These are phyloP conservation scores for Dimocarpus longan DNA, from an alignment of 345 rosid genomes.

Conservation along the genomic window DNA sequence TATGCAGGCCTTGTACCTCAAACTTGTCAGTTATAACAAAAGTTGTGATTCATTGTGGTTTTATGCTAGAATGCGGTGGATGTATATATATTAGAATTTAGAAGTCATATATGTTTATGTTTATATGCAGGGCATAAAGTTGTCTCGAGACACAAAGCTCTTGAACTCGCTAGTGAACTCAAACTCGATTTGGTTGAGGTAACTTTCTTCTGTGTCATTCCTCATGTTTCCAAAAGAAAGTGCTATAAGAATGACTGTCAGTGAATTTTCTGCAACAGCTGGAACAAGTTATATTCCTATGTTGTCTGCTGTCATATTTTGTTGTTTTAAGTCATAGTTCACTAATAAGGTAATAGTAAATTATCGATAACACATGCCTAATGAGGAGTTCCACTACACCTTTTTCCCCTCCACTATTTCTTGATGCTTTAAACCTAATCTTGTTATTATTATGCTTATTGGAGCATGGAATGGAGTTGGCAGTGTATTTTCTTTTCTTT, in stretches of 20 bases:
- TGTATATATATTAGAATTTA: not conserved
- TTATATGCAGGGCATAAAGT: slow-evolving; percentile 46
- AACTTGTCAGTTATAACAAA: too few relatives aligned
- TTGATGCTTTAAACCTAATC: not conserved
- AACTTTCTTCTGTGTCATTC: not conserved
- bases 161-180: slow-evolving; percentile 41
- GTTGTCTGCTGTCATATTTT: not conserved
- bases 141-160: slow-evolving; percentile 48
- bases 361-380: not conserved
- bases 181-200: slow-evolving; percentile 70
- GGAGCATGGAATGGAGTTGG: not conserved
- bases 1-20: not conserved
- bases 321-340: not conserved
- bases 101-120: not conserved
- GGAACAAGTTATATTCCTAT: slow-evolving; percentile 6
- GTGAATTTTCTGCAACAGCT: not conserved
- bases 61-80: not conserved
- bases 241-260: slow-evolving; percentile 1
- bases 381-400: not conserved
- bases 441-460: not conserved
- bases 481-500: not conserved
- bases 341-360: not conserved
- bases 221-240: not conserved
- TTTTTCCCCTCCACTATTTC: not conserved
- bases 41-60: not conserved